phyloP scores from a whole-genome alignment of 306 rosid genomes.

The Malus sieversii region DNA sequence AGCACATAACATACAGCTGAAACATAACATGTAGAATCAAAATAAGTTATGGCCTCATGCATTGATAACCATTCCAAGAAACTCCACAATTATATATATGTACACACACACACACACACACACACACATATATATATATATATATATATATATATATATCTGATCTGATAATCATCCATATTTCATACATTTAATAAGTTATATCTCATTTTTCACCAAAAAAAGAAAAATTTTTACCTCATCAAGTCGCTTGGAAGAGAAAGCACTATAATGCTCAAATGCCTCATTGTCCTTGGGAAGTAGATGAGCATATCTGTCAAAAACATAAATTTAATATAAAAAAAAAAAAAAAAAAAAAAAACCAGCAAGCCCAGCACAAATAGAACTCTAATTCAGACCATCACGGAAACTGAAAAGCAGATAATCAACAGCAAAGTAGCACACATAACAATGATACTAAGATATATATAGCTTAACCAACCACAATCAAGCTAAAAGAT shows the following conservation, averaged over 20 bases:
- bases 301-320: conserved; percentile 71
- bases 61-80: not conserved
- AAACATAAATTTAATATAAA: not conserved
- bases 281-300: conserved; percentile 89
- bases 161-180: not conserved
- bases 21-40: not conserved
- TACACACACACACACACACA: too few species aligned
- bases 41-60: not conserved
- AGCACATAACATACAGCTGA: not conserved
- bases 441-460: not conserved
- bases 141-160: too few species aligned
- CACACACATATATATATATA: too few species aligned
- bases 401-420: not conserved
- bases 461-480: not conserved
- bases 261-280: conserved; percentile 70
- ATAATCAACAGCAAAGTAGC: not conserved
- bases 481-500: not conserved
- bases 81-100: not conserved
- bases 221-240: conserved; percentile 46
- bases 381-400: not conserved
- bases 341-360: not conserved
- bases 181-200: not conserved
- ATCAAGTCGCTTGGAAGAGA: conserved; percentile 82
- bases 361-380: not conserved
- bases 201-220: not conserved